These are phyloP conservation scores for Luffa aegyptiaca DNA, from an alignment of 306 rosid genomes.

Conservation along the genomic window DNA sequence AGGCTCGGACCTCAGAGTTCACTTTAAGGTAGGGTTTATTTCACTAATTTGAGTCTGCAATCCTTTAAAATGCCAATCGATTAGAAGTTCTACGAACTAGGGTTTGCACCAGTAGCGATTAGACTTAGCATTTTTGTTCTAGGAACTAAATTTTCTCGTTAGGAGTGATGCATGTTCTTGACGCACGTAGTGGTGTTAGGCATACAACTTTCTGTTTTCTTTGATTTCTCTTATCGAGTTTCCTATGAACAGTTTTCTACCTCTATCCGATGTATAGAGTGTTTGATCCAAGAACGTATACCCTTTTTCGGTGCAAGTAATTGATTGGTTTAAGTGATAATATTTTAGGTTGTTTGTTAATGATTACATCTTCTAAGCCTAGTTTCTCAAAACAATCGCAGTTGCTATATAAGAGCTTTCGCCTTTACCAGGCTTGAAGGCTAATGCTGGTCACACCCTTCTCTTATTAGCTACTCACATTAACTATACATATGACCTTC, in stretches of 20 bases:
- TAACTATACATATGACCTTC: not conserved
- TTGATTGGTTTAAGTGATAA: not conserved
- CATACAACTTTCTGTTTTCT: not conserved
- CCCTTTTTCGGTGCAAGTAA: not conserved
- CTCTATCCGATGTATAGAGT: not conserved
- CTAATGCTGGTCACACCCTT: not conserved
- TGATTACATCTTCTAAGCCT: not conserved
- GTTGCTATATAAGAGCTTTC: conserved; percentile 4
- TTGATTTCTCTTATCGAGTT: not conserved
- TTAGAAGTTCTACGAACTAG: not conserved
- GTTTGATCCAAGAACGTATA: not conserved
- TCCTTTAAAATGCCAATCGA: not conserved
- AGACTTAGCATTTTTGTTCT: not conserved
- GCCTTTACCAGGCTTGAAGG: not conserved
- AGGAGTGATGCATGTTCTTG: not conserved
- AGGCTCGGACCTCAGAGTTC: conserved; percentile 84
- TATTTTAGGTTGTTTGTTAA: not conserved
- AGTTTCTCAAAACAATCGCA: not conserved
- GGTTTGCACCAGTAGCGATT: not conserved
- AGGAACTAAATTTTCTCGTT: not conserved
- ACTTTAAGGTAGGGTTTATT: conserved; percentile 61
- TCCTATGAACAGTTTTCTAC: not conserved
- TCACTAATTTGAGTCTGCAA: not conserved
- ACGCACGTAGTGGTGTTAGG: too few relatives aligned
- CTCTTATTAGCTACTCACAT: not conserved